These are phyloP conservation scores for Pelargonium hybrid DNA, from an alignment of 441 rosid species.

Conservation along the genomic window DNA sequence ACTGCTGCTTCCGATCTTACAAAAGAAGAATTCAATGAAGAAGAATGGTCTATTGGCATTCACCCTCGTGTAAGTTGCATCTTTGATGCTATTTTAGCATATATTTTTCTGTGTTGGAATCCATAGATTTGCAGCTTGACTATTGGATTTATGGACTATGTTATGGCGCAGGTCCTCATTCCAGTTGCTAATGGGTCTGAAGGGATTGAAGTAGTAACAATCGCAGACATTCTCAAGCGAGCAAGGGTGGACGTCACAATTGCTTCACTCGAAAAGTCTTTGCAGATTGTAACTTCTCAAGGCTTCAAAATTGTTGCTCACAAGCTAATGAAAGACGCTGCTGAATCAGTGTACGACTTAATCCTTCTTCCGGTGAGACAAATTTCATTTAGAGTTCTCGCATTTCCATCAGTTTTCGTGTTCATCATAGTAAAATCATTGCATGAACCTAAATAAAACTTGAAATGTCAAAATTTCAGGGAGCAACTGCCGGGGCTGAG, in stretches of 20 bases:
- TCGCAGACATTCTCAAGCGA: constrained; percentile 63
- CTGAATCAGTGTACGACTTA: constrained; percentile 49
- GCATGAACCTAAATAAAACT: neutral
- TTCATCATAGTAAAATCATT: neutral
- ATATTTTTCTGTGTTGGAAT: neutral
- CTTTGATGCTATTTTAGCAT: neutral
- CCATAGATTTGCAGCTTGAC: neutral
- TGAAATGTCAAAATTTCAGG: constrained; percentile 31
- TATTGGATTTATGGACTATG: neutral
- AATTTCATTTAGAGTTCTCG: constrained; percentile 5
- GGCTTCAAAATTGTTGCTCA: constrained; percentile 74
- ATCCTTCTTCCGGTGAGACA: constrained; percentile 77
- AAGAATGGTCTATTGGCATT: constrained; percentile 58
- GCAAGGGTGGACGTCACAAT: constrained; percentile 73
- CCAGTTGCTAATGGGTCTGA: constrained; percentile 84
- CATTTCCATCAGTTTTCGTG: neutral
- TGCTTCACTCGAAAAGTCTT: constrained; percentile 66
- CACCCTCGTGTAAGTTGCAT: constrained; percentile 54
- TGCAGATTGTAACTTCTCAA: constrained; percentile 56
- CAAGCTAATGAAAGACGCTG: constrained; percentile 52
- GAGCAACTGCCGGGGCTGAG: constrained; percentile 52
- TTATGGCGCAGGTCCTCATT: constrained; percentile 55
- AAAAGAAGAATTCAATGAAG: constrained; percentile 61
- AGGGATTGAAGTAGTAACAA: constrained; percentile 62
- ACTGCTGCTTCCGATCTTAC: constrained; percentile 31